Evolutionary conservation across 2,329 filamentous ascomycete genomes (phyloP).

Genomic region (Zymoseptoria brevis): DNA sequence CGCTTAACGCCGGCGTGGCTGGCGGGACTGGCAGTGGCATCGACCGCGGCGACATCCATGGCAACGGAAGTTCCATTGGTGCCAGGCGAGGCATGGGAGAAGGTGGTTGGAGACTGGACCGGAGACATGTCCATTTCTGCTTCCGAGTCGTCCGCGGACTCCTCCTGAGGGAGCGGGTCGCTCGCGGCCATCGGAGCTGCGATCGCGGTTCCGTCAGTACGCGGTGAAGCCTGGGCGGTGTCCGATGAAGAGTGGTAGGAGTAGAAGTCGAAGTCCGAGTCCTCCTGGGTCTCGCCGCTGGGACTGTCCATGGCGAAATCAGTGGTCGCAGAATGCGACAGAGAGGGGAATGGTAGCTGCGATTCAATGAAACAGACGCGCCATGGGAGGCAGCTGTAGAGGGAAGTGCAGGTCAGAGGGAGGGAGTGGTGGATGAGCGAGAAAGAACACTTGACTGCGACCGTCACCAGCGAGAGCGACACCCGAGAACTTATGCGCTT

Average conservation of each 20-base stretch:
- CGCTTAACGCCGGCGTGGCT: slow-evolving; percentile 23
- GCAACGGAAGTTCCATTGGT: background rate
- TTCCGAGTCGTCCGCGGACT: slow-evolving; percentile 16
- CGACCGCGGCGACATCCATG: background rate
- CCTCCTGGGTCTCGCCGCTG: background rate
- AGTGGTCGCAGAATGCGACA: background rate
- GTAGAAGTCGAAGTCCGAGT: slow-evolving; percentile 8
- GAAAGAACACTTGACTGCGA: slow-evolving; percentile 11
- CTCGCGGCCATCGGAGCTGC: background rate
- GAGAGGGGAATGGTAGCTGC: background rate
- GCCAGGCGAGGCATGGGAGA: slow-evolving; percentile 2
- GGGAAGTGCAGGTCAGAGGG: background rate
- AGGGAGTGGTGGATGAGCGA: slow-evolving; percentile 3
- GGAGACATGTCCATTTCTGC: slow-evolving; percentile 26
- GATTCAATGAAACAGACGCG: background rate
- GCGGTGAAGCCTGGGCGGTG: background rate
- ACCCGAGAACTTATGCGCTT: background rate
- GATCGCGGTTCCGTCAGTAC: background rate
- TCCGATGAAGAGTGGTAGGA: background rate
- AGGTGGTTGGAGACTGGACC: slow-evolving; percentile 15
- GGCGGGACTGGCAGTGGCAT: slow-evolving; percentile 5
- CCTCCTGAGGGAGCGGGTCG: background rate
- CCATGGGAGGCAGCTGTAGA: background rate
- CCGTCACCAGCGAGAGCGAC: background rate
- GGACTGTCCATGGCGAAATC: background rate